These are phyloP conservation scores for Aspergillus calidoustus DNA, from an alignment of 2,329 filamentous ascomycete genomes.

Conservation along the genomic window DNA sequence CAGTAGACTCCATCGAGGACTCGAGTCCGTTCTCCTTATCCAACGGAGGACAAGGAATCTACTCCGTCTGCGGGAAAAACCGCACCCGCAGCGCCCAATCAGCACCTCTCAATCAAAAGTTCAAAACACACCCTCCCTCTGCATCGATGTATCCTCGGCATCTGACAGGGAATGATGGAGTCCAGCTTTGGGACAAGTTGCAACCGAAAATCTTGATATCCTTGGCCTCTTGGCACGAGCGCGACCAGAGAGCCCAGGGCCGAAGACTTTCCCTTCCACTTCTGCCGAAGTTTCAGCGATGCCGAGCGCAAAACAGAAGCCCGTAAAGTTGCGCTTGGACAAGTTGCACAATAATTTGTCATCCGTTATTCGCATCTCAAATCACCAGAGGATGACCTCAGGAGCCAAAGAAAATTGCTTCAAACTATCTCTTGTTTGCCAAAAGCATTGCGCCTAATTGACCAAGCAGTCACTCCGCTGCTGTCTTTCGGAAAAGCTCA, in stretches of 20 bases:
- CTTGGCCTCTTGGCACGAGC: constrained; percentile 21
- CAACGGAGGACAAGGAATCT: neutral
- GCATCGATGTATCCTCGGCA: neutral
- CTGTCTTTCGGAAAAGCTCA: neutral
- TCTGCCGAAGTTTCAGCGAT: constrained; percentile 2
- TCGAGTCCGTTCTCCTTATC: neutral
- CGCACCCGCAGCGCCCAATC: neutral
- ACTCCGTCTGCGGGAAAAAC: neutral
- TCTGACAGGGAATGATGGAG: neutral
- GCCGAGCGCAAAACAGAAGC: neutral
- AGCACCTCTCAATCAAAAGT: neutral
- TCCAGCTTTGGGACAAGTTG: neutral
- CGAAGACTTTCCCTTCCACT: neutral
- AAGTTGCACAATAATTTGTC: constrained; percentile 5
- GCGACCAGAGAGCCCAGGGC: neutral
- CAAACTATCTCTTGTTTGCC: neutral
- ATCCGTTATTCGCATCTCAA: neutral
- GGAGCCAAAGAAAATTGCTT: neutral
- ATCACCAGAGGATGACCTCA: neutral
- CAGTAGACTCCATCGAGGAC: neutral
- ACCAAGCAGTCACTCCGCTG: neutral
- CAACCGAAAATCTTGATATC: constrained; percentile 20
- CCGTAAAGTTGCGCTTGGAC: neutral
- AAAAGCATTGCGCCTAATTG: neutral
- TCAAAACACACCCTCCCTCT: neutral